Evolutionary conservation across 768 basidiomycete genomes (phyloP).

Genomic region (Termitomyces sp.): DNA sequence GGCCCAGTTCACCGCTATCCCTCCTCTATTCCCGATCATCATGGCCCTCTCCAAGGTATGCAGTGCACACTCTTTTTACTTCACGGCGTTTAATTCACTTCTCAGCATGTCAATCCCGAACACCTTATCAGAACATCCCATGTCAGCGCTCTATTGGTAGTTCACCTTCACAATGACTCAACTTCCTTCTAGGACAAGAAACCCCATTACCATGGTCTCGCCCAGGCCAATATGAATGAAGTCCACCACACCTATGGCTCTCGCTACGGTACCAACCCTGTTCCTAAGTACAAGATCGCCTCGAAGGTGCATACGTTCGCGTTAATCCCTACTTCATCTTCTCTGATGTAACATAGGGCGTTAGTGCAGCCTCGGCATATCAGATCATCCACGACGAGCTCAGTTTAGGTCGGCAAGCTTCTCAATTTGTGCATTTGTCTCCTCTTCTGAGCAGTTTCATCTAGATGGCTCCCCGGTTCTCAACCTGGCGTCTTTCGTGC

Average conservation of each 20-base stretch:
- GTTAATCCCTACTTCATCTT: background rate
- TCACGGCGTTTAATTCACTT: slow-evolving; percentile 3
- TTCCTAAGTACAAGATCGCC: slow-evolving; percentile 69
- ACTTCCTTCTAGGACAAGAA: slow-evolving; percentile 43
- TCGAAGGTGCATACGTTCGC: slow-evolving; percentile 36
- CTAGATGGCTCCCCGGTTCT: slow-evolving; percentile 57
- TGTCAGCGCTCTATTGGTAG: slow-evolving; percentile 25
- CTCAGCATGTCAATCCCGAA: slow-evolving; percentile 67
- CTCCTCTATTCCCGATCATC: slow-evolving; percentile 12
- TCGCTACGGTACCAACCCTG: slow-evolving; percentile 61
- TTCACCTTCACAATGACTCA: background rate
- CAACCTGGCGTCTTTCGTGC: slow-evolving; percentile 62
- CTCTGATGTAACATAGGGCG: slow-evolving; percentile 40
- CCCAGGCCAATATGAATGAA: slow-evolving; percentile 27
- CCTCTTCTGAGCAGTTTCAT: slow-evolving; percentile 8
- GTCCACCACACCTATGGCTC: slow-evolving; percentile 51
- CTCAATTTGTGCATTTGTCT: background rate
- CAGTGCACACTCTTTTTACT: background rate
- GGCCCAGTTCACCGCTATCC: background rate
- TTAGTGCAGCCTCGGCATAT: slow-evolving; percentile 51
- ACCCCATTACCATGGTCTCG: slow-evolving; percentile 32
- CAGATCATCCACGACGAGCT: slow-evolving; percentile 62
- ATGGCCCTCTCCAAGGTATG: slow-evolving; percentile 65
- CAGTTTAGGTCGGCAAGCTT: slow-evolving; percentile 42
- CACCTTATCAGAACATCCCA: slow-evolving; percentile 55